Evolutionary conservation across 352 stramenopile species (phyloP).

Genomic region (Pythium insidiosum): DNA sequence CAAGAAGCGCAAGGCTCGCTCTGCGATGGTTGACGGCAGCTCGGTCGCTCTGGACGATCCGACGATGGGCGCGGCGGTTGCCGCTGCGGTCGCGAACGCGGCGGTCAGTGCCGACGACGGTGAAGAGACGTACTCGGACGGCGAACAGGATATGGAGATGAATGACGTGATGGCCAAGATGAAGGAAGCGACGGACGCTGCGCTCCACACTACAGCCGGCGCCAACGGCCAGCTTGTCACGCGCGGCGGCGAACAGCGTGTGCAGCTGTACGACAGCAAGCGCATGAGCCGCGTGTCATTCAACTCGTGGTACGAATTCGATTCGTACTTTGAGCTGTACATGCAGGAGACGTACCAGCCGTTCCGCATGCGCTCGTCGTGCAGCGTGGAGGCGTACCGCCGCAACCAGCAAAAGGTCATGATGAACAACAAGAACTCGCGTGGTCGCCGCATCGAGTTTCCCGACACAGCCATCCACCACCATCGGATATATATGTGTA

Average conservation of each 20-base stretch:
- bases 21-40: background rate
- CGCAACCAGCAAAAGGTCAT: slow-evolving; percentile 85
- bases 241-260: slow-evolving; percentile 16
- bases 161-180: slow-evolving; percentile 58
- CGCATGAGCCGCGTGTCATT: slow-evolving; percentile 80
- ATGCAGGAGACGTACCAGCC: slow-evolving; percentile 86
- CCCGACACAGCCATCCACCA: slow-evolving; percentile 76
- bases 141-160: slow-evolving; percentile 46
- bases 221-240: slow-evolving; percentile 19
- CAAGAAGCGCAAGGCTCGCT: slow-evolving; percentile 11
- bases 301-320: slow-evolving; percentile 84
- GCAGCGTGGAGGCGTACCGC: slow-evolving; percentile 73
- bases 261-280: slow-evolving; percentile 72
- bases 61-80: background rate
- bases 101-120: slow-evolving; percentile 20
- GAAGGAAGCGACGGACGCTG: slow-evolving; percentile 18
- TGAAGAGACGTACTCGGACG: slow-evolving; percentile 30
- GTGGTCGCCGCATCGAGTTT: slow-evolving; percentile 70
- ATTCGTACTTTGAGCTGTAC: slow-evolving; percentile 84
- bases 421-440: slow-evolving; percentile 84
- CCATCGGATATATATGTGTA: slow-evolving; percentile 88
- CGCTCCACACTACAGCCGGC: slow-evolving; percentile 11
- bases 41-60: slow-evolving; percentile 5
- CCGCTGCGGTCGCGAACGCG: background rate
- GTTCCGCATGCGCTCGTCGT: slow-evolving; percentile 81